Base-by-base conservation (phyloP, 2,329 filamentous ascomycete species). In the Ophiostoma populinum region DNA sequence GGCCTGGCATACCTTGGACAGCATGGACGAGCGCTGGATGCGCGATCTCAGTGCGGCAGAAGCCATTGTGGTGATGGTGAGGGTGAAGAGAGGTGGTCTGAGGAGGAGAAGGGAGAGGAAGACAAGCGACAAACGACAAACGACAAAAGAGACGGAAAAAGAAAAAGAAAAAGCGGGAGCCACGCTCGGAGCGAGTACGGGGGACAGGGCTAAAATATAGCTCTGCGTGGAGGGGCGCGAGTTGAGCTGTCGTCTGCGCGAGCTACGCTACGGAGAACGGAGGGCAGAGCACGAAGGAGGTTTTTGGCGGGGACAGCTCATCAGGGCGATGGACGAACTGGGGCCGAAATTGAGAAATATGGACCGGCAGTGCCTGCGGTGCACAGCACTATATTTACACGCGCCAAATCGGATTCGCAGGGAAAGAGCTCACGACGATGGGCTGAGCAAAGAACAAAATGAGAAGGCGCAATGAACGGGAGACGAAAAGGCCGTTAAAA, bases 1-100 rank as follows among this genome's bases (percentile, higher is more conserved):
- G 24, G 83, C 72, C 47, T 74, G 74, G 47, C 76, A 74, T 40
- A 92, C 63, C 65, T 87, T 92, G 49, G 74, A 75, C 38, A 92
- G 66, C 56, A 87, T 75, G 27, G 77, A 79, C 16, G 82, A 76
- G 44, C 80, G 70, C 46, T 75, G 64, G 42, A 90, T 66, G 47
- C 83, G 77, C 49, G 75, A 70, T 61, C 75, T 80, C 50, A 92
- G 63, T 40, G 81, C 69, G 34, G 77, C 76, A 32, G 80, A 82
- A 43, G 75, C 77, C 44, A 67, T 51, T 24, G 59, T 19, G 37
- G 6, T 12, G 21, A n/a, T n/a, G n/a, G 34, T 7, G 26, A 13
- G 6, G 20, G 12, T 13, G 15, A 33, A 18, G 24, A 15, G 20
- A 24, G 20, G 22, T 21, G n/a, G 12, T 22, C 10, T 32, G 19